phyloP scores from a whole-genome alignment of 345 rosid species.

The Populus nigra region DNA sequence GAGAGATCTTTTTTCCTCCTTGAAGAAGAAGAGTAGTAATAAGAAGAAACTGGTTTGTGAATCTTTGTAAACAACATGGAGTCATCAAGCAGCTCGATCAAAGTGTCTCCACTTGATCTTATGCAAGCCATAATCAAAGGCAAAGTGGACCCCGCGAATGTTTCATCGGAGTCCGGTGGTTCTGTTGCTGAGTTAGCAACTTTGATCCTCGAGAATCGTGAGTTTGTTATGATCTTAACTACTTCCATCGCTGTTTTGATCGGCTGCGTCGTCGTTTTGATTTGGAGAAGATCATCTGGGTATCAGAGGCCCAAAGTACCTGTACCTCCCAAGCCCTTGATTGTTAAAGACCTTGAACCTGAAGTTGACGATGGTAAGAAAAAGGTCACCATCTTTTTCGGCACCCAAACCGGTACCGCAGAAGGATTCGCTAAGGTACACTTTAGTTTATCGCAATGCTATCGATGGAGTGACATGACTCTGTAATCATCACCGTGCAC shows the following conservation, averaged over 20 bases:
- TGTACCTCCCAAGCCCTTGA: conserved; percentile 54
- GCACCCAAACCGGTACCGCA: conserved; percentile 84
- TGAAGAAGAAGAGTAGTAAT: not conserved
- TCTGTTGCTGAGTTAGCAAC: conserved; percentile 44
- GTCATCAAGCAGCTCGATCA: conserved; percentile 30
- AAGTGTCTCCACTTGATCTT: conserved; percentile 69
- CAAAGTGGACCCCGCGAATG: conserved; percentile 62
- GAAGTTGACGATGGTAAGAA: conserved; percentile 54
- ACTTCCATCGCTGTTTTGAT: conserved; percentile 85
- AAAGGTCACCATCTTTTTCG: conserved; percentile 63
- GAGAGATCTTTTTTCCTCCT: not conserved
- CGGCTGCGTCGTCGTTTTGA: conserved; percentile 76
- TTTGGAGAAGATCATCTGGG: conserved; percentile 68
- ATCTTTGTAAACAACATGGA: conserved; percentile 1
- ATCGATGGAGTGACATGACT: not conserved
- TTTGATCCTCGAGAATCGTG: conserved; percentile 51
- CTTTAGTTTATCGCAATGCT: not conserved
- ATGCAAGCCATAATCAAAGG: conserved; percentile 79
- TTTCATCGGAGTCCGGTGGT: conserved; percentile 36
- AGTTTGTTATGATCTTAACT: conserved; percentile 68
- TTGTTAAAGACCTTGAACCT: conserved; percentile 48
- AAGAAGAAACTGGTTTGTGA: not conserved
- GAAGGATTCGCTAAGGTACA: conserved; percentile 78
- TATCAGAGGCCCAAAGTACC: not conserved
- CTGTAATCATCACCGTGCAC: not conserved